Evolutionary conservation across 2,329 filamentous ascomycete species (phyloP).

Genomic region (Botryotinia calthae): DNA sequence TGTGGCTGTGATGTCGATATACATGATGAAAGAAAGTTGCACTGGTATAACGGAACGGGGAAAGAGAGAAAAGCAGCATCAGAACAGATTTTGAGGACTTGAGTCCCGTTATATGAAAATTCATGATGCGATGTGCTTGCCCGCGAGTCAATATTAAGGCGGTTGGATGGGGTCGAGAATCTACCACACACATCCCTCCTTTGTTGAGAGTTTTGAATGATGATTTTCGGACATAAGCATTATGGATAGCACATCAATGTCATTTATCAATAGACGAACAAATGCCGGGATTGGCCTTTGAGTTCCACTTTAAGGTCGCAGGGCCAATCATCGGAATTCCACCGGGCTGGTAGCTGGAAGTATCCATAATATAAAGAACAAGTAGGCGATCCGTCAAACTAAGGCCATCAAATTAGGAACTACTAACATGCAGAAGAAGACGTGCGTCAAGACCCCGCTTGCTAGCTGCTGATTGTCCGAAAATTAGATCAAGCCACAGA

Average conservation of each 20-base stretch:
- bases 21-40: background rate
- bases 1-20: background rate
- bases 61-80: background rate
- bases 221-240: background rate
- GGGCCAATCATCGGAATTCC: background rate
- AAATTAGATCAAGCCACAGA: background rate
- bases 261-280: background rate
- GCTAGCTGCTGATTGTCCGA: background rate
- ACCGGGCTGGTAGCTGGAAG: background rate
- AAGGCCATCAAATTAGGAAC: background rate
- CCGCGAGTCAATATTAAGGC: too few relatives aligned
- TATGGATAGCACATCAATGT: background rate
- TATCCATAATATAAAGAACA: background rate
- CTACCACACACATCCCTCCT: background rate
- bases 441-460: background rate
- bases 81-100: background rate
- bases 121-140: too few relatives aligned
- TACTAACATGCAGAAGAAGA: background rate
- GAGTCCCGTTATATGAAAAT: background rate
- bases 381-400: background rate
- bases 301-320: background rate
- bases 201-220: background rate
- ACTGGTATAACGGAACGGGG: background rate
- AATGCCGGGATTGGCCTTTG: background rate
- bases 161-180: background rate